A percentile compares a stretch with the other conserved stretches of the same genome.
phyloP scores from a whole-genome alignment of 371 early-diverging fungal genomes.

The Batkoa obscura region DNA sequence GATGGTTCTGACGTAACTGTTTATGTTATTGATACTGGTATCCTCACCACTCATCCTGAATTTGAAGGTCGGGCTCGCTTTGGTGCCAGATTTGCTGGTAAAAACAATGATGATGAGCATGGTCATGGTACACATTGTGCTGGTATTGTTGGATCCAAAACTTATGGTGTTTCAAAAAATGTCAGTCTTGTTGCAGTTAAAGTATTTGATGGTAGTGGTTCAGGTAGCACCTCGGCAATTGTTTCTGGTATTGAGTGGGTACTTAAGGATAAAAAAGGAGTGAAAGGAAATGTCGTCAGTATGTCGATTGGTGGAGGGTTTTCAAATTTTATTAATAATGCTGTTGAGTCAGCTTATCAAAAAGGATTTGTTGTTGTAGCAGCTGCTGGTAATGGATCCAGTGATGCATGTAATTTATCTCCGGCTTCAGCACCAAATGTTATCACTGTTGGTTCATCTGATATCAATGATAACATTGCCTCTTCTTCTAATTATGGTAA shows the following conservation, averaged over 20 bases:
- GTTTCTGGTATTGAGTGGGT: conserved; percentile 20
- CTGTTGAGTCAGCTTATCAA: conserved; percentile 22
- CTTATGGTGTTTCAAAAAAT: conserved; percentile 17
- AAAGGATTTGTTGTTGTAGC: conserved; percentile 37
- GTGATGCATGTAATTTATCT: conserved; percentile 88
- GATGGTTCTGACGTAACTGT: conserved; percentile 23
- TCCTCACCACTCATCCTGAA: conserved; percentile 62
- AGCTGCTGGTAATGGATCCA: conserved; percentile 88
- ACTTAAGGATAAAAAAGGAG: conserved; percentile 11
- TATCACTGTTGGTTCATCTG: conserved; percentile 92
- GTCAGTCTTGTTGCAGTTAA: conserved; percentile 81
- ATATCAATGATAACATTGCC: conserved; percentile 61
- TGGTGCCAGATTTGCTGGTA: conserved; percentile 55
- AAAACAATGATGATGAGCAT: conserved; percentile 32
- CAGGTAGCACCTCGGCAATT: conserved; percentile 11
- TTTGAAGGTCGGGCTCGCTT: conserved; percentile 77
- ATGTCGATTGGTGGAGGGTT: conserved; percentile 28
- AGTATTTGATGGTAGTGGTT: conserved; percentile 9
- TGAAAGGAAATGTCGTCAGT: conserved; percentile 27
- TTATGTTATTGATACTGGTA: conserved; percentile 42
- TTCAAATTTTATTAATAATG: conserved; percentile 12
- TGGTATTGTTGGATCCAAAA: conserved; percentile 31
- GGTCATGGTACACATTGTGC: conserved; percentile 33
- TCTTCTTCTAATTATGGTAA: conserved; percentile 82
- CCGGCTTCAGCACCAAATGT: conserved; percentile 83